Conservation (phyloP, 345 rosid genomes). For the Hevea brasiliensis region DNA sequence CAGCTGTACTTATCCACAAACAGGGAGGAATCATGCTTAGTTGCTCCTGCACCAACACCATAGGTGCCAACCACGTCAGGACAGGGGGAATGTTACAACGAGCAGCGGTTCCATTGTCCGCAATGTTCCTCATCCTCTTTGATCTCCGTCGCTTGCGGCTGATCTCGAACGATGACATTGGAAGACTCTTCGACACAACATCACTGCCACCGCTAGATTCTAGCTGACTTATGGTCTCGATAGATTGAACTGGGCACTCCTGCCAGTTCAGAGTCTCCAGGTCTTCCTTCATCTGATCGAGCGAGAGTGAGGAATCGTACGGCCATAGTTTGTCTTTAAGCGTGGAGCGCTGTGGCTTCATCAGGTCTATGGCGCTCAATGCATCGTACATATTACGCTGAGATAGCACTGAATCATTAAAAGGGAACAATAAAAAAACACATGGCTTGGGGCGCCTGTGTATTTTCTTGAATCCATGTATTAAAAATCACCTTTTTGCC, state of each 20-base stretch:
- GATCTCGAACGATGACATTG: conserved; percentile 12
- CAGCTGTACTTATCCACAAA: conserved; percentile 18
- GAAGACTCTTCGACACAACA: background rate
- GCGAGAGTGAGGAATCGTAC: conserved; percentile 15
- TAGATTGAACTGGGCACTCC: conserved; percentile 16
- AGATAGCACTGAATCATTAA: background rate
- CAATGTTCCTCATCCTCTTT: background rate
- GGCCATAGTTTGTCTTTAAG: conserved; percentile 5
- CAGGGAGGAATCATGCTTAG: background rate
- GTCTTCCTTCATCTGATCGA: conserved; percentile 23
- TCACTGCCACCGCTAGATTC: background rate
- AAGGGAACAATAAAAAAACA: background rate
- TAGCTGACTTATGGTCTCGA: background rate
- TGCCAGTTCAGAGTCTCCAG: conserved; percentile 19
- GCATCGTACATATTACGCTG: conserved; percentile 14
- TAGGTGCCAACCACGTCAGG: background rate
- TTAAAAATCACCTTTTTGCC: conserved; percentile 3
- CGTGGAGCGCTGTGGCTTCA: conserved; percentile 19
- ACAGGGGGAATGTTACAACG: background rate
- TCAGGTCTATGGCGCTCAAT: conserved; percentile 26
- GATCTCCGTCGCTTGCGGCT: conserved; percentile 14
- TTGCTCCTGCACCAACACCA: background rate
- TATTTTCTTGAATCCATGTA: conserved; percentile 20
- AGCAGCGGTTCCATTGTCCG: background rate
- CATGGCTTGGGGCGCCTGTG: conserved; percentile 14